Percentiles rank a stretch among this genome's conserved stretches.
Evolutionary conservation across 805 yeast species (phyloP).

Genomic region (Cyberlindnera veronae): DNA sequence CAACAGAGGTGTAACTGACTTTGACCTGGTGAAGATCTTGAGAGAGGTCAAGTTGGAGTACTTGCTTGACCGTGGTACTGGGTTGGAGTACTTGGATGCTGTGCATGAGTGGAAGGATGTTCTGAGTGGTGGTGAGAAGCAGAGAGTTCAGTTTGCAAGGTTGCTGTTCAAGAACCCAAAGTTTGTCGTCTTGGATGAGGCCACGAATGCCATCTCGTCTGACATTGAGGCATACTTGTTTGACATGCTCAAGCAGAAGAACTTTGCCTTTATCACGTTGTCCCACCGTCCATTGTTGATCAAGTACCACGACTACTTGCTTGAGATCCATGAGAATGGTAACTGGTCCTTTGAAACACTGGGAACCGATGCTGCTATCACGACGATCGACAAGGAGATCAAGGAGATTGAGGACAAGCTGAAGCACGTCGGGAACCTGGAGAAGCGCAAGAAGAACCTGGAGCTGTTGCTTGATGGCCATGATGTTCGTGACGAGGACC

Average conservation of each 20-base stretch:
- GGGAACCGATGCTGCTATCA: conserved; percentile 62
- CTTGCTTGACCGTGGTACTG: conserved; percentile 60
- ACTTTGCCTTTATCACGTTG: conserved; percentile 76
- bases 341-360: conserved; percentile 61
- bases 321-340: conserved; percentile 61
- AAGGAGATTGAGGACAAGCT: conserved; percentile 59
- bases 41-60: conserved; percentile 79
- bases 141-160: conserved; percentile 84
- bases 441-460: conserved; percentile 55
- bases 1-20: conserved; percentile 67
- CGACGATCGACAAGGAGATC: conserved; percentile 73
- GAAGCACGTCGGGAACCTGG: conserved; percentile 55
- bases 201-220: conserved; percentile 88
- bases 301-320: conserved; percentile 76
- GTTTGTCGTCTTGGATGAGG: conserved; percentile 84
- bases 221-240: conserved; percentile 88
- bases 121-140: conserved; percentile 96
- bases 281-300: conserved; percentile 80
- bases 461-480: conserved; percentile 33
- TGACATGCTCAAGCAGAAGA: conserved; percentile 64
- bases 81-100: conserved; percentile 42
- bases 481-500: conserved; percentile 12
- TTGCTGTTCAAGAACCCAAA: conserved; percentile 75
- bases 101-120: conserved; percentile 80
- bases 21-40: conserved; percentile 60